Evolutionary conservation across 2,329 filamentous ascomycete species (phyloP), one percentile per base, ranked within the genome.

Genomic region (Cladosporium sphaerospermum): DNA sequence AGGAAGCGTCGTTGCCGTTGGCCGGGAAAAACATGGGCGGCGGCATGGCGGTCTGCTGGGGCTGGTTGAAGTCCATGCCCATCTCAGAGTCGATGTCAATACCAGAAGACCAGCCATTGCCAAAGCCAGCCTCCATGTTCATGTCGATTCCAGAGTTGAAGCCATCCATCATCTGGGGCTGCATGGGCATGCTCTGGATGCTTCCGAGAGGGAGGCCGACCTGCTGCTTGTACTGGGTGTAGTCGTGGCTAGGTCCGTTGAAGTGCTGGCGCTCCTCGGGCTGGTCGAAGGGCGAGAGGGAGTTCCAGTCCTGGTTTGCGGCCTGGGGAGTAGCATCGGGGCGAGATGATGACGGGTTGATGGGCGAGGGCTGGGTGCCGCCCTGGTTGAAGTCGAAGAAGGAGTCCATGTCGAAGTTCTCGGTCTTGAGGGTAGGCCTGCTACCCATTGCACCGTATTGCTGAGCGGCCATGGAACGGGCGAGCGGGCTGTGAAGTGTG

Each of bases 161-260:
- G 41, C 65, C 65, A 50, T 61, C 63, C 62, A 66, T 64, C 48
- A 58, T 59, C 43, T 59, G 55, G 43, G 59, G 57, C 69, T 88
- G 90, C 63, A 93, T 81, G 66, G 93, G 81, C 10, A 91, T 87
- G 70, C 82, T 88, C 40, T 86, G 84, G 58, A 93, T 76, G 49
- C 89, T 91, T 57, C 90, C 90, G 1, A 89, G 85, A 0, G 93
- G 89, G 31, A 96, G 84, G 58, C 91, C 90, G 3, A 93, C 96
- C 75, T 96, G 91, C 69, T 99, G 93, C 74, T 89, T 88, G 76
- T 96, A 95, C 67, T 89, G 84, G 65, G 90, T 88, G 77, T 97
- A 97, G 72, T 95, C 89, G 74, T 96, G 91, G 71, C 89, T 96
- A 8, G 93, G 92, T 41, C 66, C 67, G 57, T 62, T 66, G 62